Conservation (phyloP, 1,139 yeast species). For the Sugiyamaella pinicola region DNA sequence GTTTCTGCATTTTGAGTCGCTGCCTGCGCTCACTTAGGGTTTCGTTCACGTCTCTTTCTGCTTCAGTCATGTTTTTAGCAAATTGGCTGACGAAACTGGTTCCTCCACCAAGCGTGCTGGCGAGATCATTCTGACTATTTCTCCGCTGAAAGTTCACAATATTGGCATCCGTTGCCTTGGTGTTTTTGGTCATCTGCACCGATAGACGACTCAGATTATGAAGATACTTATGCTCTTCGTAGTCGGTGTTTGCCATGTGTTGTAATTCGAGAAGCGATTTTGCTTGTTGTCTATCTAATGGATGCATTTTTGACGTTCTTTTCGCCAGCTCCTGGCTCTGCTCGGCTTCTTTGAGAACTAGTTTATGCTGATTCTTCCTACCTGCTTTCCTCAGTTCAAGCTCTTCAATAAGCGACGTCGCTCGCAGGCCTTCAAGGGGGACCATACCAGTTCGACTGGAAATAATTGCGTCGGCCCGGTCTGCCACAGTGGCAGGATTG, state of each 20-base stretch:
- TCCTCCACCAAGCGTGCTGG: slow-evolving; percentile 15
- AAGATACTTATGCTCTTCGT: slow-evolving; percentile 35
- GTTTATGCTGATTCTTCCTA: slow-evolving; percentile 34
- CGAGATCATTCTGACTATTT: slow-evolving; percentile 17
- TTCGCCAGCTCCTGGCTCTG: slow-evolving; percentile 25
- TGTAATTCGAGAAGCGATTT: slow-evolving; percentile 42
- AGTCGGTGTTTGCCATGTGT: slow-evolving; percentile 39
- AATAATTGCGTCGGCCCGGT: slow-evolving; percentile 17
- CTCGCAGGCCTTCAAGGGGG: slow-evolving; percentile 25
- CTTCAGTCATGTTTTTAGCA: slow-evolving; percentile 2
- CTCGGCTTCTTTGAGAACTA: slow-evolving; percentile 35
- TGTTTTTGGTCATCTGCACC: slow-evolving; percentile 20
- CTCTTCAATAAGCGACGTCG: slow-evolving; percentile 40
- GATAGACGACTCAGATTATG: slow-evolving; percentile 20
- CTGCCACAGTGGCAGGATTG: slow-evolving; percentile 22
- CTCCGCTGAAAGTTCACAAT: slow-evolving; percentile 18
- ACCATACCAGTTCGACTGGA: slow-evolving; percentile 18
- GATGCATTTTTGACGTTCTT: slow-evolving; percentile 34
- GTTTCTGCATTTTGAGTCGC: slow-evolving; percentile 34
- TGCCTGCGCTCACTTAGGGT: slow-evolving; percentile 38
- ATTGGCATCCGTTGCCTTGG: slow-evolving; percentile 22
- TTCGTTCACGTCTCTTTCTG: slow-evolving; percentile 31
- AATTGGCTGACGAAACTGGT: slow-evolving; percentile 6
- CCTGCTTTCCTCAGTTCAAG: slow-evolving; percentile 45
- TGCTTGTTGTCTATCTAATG: slow-evolving; percentile 37